Evolutionary conservation across 495 filamentous ascomycete genomes (phyloP), one percentile per base, ranked within the genome.

Genomic region (Hapsidospora chrysogenum): DNA sequence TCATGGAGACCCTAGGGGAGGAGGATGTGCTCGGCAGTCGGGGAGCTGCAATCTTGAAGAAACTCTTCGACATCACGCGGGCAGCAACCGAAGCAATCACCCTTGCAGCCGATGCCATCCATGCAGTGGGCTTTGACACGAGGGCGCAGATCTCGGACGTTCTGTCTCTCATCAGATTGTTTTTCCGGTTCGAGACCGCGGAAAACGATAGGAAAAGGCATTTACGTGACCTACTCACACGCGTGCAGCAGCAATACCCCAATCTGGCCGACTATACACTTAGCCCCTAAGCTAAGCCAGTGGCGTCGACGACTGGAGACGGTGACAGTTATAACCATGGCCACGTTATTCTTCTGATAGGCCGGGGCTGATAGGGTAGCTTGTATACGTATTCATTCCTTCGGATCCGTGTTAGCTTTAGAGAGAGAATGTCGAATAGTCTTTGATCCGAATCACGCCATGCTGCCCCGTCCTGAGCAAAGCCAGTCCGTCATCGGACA

Each of bases 31-130:
- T 35, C 11, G 31, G 23, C 19, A 27, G 21, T 7, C 31, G 35
- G 23, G 31, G 38, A 8, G 29, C 17, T 17, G 38, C 31, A 3
- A 26, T 40, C 14, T 7, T 40, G 31, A 30, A 40, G 31, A 40
- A 40, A 31, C 17, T 40, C 3, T 40, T 40, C 17, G 38, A 40
- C 13, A 34, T 40, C n/a, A 29, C 33, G 11, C 35, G 20, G 25
- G 35, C 38, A 4, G 19, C 28, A n/a, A 31, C 38, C 9, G 38
- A 40, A 9, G 38, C 35, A 10, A 13, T 40, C 4, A 31, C 31
- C n/a, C 33, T 40, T 16, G 20, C 33, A 10, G n/a, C 26, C 11
- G 7, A 23, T 15, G 17, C 22, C 20, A 16, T 16, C 33, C 20
- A 36, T 19, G 17, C 33, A 1, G 9, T 17, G 17, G 33, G 25